phyloP scores from a whole-genome alignment of 2,329 filamentous ascomycete genomes.

The Curvularia verruculosa region DNA sequence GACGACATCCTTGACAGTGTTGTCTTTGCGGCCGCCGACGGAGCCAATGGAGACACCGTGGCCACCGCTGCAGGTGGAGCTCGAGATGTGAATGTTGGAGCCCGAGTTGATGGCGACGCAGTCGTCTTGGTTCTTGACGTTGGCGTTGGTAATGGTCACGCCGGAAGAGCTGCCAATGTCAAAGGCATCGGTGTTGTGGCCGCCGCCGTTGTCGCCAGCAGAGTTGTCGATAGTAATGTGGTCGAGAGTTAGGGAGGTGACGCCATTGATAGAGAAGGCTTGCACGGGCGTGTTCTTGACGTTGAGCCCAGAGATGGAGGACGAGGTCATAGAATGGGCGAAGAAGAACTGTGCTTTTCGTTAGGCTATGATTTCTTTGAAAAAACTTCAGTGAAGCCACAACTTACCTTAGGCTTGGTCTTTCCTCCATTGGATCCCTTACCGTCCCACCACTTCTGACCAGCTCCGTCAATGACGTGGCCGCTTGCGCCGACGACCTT shows the following conservation, averaged over 20 bases:
- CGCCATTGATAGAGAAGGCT: conserved; percentile 56
- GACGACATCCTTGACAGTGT: conserved; percentile 60
- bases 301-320: conserved; percentile 57
- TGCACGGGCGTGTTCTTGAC: conserved; percentile 64
- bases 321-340: conserved; percentile 59
- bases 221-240: conserved; percentile 64
- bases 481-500: conserved; percentile 64
- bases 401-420: conserved; percentile 43
- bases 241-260: conserved; percentile 54
- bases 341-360: conserved; percentile 62
- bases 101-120: conserved; percentile 66
- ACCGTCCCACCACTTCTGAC: conserved; percentile 58
- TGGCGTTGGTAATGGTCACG: conserved; percentile 59
- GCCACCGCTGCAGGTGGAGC: conserved; percentile 58
- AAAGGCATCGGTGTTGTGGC: conserved; percentile 64
- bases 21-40: conserved; percentile 62
- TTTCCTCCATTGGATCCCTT: conserved; percentile 57
- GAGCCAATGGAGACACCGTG: conserved; percentile 66
- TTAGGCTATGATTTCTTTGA: not conserved
- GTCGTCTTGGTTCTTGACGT: conserved; percentile 65
- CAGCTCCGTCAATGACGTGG: conserved; percentile 63
- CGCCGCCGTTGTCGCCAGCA: conserved; percentile 55
- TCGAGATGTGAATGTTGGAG: conserved; percentile 47
- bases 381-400: not conserved
- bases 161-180: conserved; percentile 59